phyloP scores from a whole-genome alignment of 441 rosid genomes.

The Eruca vesicaria region DNA sequence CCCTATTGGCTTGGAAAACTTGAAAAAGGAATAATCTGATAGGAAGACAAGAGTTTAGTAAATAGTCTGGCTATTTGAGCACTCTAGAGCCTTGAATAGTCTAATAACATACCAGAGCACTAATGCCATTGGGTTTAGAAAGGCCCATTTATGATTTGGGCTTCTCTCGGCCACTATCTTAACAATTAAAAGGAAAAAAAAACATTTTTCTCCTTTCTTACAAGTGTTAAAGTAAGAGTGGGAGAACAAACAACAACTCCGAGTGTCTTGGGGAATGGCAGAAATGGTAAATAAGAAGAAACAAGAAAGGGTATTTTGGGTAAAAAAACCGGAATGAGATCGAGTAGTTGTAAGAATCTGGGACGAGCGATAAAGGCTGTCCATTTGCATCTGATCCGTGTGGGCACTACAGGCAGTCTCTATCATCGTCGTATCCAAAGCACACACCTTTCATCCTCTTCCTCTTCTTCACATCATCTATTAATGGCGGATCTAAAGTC shows the following conservation, averaged over 20 bases:
- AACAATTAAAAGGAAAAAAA: not conserved
- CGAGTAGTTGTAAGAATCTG: constrained; percentile 22
- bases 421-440: constrained; percentile 32
- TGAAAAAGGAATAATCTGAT: no score
- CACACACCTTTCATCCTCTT: not conserved
- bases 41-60: no score
- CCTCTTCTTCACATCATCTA: not conserved
- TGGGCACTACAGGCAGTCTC: not conserved
- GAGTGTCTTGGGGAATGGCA: constrained; percentile 10
- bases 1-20: no score
- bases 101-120: constrained; percentile 68
- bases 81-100: constrained; percentile 5
- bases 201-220: not conserved
- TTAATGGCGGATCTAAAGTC: constrained; percentile 67
- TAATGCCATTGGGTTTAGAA: constrained; percentile 75
- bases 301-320: constrained; percentile 8
- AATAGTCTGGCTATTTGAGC: no score
- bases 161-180: constrained; percentile 72
- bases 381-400: not conserved
- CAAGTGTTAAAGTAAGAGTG: not conserved
- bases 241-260: not conserved
- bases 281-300: not conserved
- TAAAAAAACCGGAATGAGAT: constrained; percentile 8
- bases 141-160: constrained; percentile 58
- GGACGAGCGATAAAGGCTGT: constrained; percentile 12